phyloP scores from a whole-genome alignment of 495 filamentous ascomycete species.

The Parathielavia appendiculata region DNA sequence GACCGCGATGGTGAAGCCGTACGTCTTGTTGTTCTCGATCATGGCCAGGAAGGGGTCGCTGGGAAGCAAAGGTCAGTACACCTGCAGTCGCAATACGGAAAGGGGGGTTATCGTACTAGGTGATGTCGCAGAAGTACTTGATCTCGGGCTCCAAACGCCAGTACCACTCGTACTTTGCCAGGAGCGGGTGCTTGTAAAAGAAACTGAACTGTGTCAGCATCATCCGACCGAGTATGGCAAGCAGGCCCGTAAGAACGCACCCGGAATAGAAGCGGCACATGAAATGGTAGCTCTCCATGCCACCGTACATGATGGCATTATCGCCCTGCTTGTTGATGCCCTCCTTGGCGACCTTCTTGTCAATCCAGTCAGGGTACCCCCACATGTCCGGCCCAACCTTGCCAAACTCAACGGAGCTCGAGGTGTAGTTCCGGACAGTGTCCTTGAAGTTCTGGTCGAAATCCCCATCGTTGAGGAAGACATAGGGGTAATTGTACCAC shows the following conservation, averaged over 20 bases:
- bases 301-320: conserved; percentile 98
- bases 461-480: conserved; percentile 96
- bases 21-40: conserved; percentile 90
- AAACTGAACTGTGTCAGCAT: conserved; percentile 51
- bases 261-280: conserved; percentile 99
- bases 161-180: conserved; percentile 98
- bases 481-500: conserved; percentile 98
- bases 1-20: conserved; percentile 98
- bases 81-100: not conserved
- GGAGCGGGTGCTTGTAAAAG: conserved; percentile 96
- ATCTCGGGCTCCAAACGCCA: conserved; percentile 99
- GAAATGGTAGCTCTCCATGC: conserved; percentile 98
- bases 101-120: conserved; percentile 66
- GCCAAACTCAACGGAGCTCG: conserved; percentile 80
- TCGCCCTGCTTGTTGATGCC: conserved; percentile 95
- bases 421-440: conserved; percentile 84
- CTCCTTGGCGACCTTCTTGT: conserved; percentile 88
- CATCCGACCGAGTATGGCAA: not conserved
- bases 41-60: conserved; percentile 96
- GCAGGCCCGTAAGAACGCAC: conserved; percentile 40
- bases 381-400: conserved; percentile 88
- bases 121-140: conserved; percentile 99
- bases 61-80: conserved; percentile 19
- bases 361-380: conserved; percentile 96
- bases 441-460: conserved; percentile 93